A percentile compares a stretch with the other conserved stretches of the same genome.
These are phyloP conservation scores for Leccinum sublutescens DNA, from an alignment of 768 basidiomycete species.

Conservation along the genomic window DNA sequence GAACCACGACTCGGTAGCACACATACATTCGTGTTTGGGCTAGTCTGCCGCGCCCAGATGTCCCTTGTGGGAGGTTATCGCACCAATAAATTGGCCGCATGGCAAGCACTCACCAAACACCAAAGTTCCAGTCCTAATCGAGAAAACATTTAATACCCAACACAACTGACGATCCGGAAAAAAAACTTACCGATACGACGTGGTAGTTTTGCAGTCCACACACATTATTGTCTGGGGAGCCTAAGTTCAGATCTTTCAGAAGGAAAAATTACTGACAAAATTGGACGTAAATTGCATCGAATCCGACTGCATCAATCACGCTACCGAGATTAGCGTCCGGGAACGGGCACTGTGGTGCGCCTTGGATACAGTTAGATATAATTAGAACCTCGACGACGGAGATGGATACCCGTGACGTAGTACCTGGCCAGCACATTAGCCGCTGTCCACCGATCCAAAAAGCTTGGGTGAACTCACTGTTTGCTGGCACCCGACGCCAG, in stretches of 20 bases:
- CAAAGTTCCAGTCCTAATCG: constrained; percentile 47
- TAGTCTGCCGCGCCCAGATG: constrained; percentile 42
- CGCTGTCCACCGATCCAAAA: background rate
- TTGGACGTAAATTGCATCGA: constrained; percentile 76
- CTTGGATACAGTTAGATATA: constrained; percentile 8
- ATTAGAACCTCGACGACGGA: background rate
- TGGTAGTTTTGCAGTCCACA: constrained; percentile 51
- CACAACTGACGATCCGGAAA: background rate
- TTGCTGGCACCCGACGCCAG: constrained; percentile 26
- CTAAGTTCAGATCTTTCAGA: background rate
- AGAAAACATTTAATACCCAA: background rate
- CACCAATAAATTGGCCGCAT: background rate
- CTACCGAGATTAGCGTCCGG: constrained; percentile 61
- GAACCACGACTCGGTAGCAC: background rate
- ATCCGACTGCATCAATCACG: constrained; percentile 58
- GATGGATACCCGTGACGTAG: constrained; percentile 49
- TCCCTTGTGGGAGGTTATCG: constrained; percentile 36
- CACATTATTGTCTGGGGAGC: constrained; percentile 39
- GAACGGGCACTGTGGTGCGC: constrained; percentile 54
- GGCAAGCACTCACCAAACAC: constrained; percentile 26
- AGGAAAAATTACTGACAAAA: constrained; percentile 39
- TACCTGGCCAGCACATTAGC: constrained; percentile 40
- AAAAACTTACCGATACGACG: constrained; percentile 46
- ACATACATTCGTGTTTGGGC: constrained; percentile 40
- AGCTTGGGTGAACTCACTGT: constrained; percentile 8